phyloP scores from a whole-genome alignment of 768 basidiomycete genomes.

The Coprinellus micaceus region DNA sequence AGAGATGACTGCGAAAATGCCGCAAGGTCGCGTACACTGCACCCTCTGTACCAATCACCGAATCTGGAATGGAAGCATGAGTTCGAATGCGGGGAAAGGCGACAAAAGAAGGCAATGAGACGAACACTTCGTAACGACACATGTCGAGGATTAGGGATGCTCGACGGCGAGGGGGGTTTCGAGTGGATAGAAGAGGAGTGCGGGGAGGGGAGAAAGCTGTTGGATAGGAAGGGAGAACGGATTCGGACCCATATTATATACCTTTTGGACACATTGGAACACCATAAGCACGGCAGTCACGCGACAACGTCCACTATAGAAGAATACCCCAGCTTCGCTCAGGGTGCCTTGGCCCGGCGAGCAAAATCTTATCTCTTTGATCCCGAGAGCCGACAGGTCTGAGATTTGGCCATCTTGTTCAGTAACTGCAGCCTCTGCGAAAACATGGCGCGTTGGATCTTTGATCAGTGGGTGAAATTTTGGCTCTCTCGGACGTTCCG shows the following conservation, averaged over 20 bases:
- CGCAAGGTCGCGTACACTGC: constrained; percentile 29
- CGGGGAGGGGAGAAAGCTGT: constrained; percentile 15
- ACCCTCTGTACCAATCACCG: constrained; percentile 43
- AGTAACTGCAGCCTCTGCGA: not conserved
- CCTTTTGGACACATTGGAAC: constrained; percentile 8
- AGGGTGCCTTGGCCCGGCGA: constrained; percentile 2
- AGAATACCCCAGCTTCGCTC: not conserved
- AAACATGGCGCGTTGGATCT: not conserved
- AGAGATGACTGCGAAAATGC: not conserved
- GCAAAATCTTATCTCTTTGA: constrained; percentile 7
- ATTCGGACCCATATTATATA: constrained; percentile 21
- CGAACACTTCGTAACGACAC: constrained; percentile 60
- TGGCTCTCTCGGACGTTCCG: not conserved
- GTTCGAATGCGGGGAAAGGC: constrained; percentile 6
- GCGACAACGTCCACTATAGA: constrained; percentile 1
- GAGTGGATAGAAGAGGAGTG: not conserved
- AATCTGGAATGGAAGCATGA: constrained; percentile 24
- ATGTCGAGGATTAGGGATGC: constrained; percentile 25
- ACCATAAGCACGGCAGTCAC: constrained; percentile 10
- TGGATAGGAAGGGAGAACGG: constrained; percentile 12
- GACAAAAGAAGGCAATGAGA: constrained; percentile 12
- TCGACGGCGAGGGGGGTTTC: not conserved
- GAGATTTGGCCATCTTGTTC: no score
- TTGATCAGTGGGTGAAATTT: not conserved
- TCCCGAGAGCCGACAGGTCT: constrained; percentile 4